Evolutionary conservation across 306 rosid species (phyloP).

Genomic region (Vigna hirtella): DNA sequence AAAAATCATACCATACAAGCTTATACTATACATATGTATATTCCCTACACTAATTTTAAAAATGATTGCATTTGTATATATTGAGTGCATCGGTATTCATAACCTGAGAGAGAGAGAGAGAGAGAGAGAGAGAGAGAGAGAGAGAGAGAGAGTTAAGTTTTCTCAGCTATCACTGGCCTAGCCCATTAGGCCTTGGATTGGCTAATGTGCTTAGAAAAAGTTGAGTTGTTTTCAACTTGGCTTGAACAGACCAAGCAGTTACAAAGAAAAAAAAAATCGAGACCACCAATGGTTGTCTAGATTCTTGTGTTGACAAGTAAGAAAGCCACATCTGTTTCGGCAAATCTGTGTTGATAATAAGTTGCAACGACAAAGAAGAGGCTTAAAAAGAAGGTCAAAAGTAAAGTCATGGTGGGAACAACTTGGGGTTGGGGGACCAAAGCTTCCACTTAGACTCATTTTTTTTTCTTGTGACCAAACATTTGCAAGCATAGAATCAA

Average conservation of each 20-base stretch:
- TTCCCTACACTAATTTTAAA: no score
- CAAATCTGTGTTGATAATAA: slow-evolving; percentile 27
- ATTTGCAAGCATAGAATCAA: slow-evolving; percentile 39
- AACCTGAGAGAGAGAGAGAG: neutral
- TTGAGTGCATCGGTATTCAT: neutral
- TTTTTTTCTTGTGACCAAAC: slow-evolving; percentile 41
- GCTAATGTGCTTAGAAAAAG: neutral
- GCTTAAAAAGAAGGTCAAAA: slow-evolving; percentile 50
- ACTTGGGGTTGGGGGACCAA: slow-evolving; percentile 50
- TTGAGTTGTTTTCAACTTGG: neutral
- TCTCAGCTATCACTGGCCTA: neutral
- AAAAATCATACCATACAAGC: no score
- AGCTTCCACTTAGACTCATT: slow-evolving; percentile 40
- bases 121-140: neutral
- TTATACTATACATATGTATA: neutral
- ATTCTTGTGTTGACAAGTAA: slow-evolving; percentile 34
- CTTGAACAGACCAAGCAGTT: no score
- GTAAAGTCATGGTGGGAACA: slow-evolving; percentile 42
- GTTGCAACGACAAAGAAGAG: slow-evolving; percentile 46
- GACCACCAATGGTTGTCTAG: neutral
- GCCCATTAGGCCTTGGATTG: neutral
- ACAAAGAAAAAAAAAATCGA: neutral
- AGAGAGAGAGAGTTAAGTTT: neutral
- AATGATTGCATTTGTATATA: no score
- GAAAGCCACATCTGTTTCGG: slow-evolving; percentile 14